phyloP scores from a whole-genome alignment of 1,284 basidiomycete genomes.

The Fomitopsis pinicola region DNA sequence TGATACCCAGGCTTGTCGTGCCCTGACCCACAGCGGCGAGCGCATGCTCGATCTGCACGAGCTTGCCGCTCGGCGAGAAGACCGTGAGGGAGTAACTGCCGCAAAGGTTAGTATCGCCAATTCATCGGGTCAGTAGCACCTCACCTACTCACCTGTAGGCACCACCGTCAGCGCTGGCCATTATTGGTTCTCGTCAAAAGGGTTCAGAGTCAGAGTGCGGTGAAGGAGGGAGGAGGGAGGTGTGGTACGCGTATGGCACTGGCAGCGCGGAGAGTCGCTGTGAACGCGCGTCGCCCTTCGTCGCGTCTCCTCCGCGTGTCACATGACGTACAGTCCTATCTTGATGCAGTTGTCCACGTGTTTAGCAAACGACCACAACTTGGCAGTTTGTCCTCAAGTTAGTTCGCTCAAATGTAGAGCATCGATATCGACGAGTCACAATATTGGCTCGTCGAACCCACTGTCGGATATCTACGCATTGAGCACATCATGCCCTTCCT shows the following conservation, averaged over 20 bases:
- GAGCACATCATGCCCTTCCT: too few species aligned
- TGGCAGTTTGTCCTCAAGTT: too few species aligned
- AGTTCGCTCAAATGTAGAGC: too few species aligned
- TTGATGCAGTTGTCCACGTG: neutral
- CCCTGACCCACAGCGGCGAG: slow-evolving; percentile 96
- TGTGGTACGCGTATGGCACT: slow-evolving; percentile 3
- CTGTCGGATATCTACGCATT: too few species aligned
- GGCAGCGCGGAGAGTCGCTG: neutral
- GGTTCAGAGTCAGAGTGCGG: neutral
- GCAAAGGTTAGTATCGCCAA: slow-evolving; percentile 6
- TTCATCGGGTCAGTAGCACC: slow-evolving; percentile 8
- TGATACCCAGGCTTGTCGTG: slow-evolving; percentile 97
- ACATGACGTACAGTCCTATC: neutral
- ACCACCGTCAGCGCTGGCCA: slow-evolving; percentile 73
- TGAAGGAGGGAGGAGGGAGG: slow-evolving; percentile 2
- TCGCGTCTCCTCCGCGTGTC: neutral
- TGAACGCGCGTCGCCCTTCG: slow-evolving; percentile 2
- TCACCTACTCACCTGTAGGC: slow-evolving; percentile 63
- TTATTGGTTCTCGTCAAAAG: slow-evolving; percentile 23
- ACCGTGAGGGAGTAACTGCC: slow-evolving; percentile 96
- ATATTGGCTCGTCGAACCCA: too few species aligned
- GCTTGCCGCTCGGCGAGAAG: slow-evolving; percentile 97
- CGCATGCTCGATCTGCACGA: slow-evolving; percentile 99
- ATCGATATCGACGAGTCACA: too few species aligned
- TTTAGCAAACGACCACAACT: neutral